Conservation (phyloP, 352 stramenopile genomes). For the Phytophthora megakarya region DNA sequence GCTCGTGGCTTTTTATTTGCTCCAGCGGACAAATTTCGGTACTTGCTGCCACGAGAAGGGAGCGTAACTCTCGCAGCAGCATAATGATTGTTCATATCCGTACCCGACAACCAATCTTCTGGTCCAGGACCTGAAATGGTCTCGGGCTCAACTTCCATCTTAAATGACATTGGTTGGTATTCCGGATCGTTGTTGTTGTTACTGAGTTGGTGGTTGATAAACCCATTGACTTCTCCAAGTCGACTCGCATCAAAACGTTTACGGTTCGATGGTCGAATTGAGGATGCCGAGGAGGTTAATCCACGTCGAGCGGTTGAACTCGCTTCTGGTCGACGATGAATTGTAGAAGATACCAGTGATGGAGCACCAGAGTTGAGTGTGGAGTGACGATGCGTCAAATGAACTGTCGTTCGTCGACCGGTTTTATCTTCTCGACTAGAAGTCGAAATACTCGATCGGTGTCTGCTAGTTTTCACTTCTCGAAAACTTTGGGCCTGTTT, state of each 20-base stretch:
- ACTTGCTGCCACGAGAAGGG: slow-evolving; percentile 35
- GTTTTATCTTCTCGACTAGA: slow-evolving; percentile 3
- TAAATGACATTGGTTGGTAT: background rate
- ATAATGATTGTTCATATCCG: slow-evolving; percentile 6
- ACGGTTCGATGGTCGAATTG: slow-evolving; percentile 46
- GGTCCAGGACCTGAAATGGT: background rate
- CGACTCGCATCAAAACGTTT: slow-evolving; percentile 24
- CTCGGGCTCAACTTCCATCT: slow-evolving; percentile 6
- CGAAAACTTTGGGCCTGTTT: background rate
- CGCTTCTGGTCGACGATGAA: slow-evolving; percentile 8
- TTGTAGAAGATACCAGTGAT: background rate
- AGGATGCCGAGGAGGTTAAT: slow-evolving; percentile 56
- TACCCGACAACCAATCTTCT: slow-evolving; percentile 16
- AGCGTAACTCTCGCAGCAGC: slow-evolving; percentile 6
- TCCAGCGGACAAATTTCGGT: slow-evolving; percentile 34
- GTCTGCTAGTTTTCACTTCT: slow-evolving; percentile 3
- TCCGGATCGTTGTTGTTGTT: slow-evolving; percentile 27
- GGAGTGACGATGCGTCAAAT: slow-evolving; percentile 6
- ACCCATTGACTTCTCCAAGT: background rate
- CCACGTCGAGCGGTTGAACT: slow-evolving; percentile 7
- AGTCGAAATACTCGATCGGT: background rate
- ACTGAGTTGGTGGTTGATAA: background rate
- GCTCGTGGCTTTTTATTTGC: slow-evolving; percentile 29
- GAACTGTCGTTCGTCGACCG: slow-evolving; percentile 16
- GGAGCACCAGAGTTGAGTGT: background rate